phyloP scores from a whole-genome alignment of 495 filamentous ascomycete species.

The Penicillium salamii region DNA sequence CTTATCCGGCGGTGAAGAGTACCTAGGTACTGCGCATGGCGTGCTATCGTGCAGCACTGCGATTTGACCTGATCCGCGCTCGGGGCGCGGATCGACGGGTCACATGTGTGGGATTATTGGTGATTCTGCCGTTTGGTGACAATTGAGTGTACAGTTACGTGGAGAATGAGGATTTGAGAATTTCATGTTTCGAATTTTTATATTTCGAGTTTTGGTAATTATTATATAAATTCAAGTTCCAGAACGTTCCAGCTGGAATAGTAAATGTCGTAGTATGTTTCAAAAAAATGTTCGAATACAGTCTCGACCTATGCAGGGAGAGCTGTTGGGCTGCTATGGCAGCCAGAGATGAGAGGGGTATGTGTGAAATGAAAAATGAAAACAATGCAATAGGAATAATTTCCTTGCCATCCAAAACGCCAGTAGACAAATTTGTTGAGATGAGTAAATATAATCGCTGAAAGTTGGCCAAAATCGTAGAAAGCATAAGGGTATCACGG shows the following conservation, averaged over 20 bases:
- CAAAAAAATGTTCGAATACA: conserved; percentile 5
- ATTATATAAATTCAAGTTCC: conserved; percentile 4
- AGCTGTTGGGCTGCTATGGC: conserved; percentile 11
- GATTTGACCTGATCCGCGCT: conserved; percentile 7
- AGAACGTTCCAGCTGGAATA: conserved; percentile 7
- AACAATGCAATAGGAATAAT: conserved; percentile 12
- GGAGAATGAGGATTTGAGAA: too few species aligned
- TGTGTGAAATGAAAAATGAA: not conserved
- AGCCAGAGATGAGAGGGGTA: conserved; percentile 5
- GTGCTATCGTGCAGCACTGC: not conserved
- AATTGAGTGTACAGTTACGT: not conserved
- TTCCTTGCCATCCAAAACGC: conserved; percentile 16
- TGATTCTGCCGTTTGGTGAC: not conserved
- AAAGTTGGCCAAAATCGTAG: conserved; percentile 13
- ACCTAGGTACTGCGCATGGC: too few species aligned
- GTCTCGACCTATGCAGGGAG: conserved; percentile 25
- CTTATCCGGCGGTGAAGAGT: conserved; percentile 22
- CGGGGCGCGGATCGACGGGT: conserved; percentile 22
- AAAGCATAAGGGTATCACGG: conserved; percentile 27
- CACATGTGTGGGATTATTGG: conserved; percentile 19
- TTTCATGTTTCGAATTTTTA: not conserved
- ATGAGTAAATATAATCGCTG: conserved; percentile 4
- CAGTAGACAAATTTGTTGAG: conserved; percentile 5
- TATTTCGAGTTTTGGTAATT: conserved; percentile 4
- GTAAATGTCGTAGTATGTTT: conserved; percentile 8